Conservation (phyloP, 2,329 filamentous ascomycete species). For the Lecanoromycetidae sp. region DNA sequence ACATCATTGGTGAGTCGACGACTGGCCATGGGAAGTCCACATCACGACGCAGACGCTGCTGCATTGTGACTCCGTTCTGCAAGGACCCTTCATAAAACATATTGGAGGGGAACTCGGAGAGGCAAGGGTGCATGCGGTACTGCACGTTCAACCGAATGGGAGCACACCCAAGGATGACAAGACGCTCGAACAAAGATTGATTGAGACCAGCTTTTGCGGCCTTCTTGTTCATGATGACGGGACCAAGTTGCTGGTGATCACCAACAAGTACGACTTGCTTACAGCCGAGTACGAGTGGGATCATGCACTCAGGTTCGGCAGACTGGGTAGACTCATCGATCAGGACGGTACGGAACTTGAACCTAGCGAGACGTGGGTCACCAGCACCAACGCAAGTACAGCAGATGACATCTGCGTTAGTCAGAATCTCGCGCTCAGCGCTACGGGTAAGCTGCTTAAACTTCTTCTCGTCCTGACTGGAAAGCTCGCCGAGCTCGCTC, state of each 20-base stretch:
- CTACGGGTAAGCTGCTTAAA: constrained; percentile 90
- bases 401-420: constrained; percentile 93
- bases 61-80: constrained; percentile 88
- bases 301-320: constrained; percentile 97
- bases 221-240: constrained; percentile 99
- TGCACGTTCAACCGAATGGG: constrained; percentile 93
- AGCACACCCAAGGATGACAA: constrained; percentile 79
- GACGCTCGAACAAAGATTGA: constrained; percentile 93
- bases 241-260: constrained; percentile 94
- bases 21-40: constrained; percentile 98
- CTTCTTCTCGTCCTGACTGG: constrained; percentile 94
- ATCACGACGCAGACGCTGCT: constrained; percentile 76
- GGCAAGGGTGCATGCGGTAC: constrained; percentile 96
- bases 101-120: constrained; percentile 95
- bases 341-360: constrained; percentile 95
- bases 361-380: constrained; percentile 86
- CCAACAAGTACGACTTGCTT: constrained; percentile 98
- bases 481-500: constrained; percentile 78
- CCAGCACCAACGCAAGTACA: constrained; percentile 97
- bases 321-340: constrained; percentile 98
- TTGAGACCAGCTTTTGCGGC: constrained; percentile 94
- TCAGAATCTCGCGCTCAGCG: constrained; percentile 88
- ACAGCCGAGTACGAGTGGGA: constrained; percentile 88
- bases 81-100: constrained; percentile 99
- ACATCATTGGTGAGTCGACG: constrained; percentile 95